Evolutionary conservation across 495 filamentous ascomycete genomes (phyloP).

Genomic region (Tuber magnatum): DNA sequence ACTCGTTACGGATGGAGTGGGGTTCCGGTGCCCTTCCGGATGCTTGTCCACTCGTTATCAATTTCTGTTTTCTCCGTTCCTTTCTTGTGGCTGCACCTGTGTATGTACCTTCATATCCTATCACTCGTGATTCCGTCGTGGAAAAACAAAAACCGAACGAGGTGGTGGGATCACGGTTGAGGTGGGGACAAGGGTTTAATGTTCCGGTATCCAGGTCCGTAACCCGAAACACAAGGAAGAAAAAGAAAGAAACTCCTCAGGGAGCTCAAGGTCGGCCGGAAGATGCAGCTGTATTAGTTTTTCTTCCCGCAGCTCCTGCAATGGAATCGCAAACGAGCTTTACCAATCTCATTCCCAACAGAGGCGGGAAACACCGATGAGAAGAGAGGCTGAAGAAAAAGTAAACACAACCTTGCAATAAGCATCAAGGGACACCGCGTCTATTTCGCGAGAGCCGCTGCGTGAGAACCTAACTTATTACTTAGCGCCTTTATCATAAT

Average conservation of each 20-base stretch:
- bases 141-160: not conserved
- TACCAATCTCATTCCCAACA: not conserved
- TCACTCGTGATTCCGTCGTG: not conserved
- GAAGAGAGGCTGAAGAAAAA: not conserved
- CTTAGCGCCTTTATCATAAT: not conserved
- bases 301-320: not conserved
- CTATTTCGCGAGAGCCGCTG: not conserved
- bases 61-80: not conserved
- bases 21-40: not conserved
- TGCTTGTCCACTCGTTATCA: not conserved
- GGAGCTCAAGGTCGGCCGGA: not conserved
- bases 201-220: not conserved
- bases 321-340: not conserved
- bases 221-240: not conserved
- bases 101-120: not conserved
- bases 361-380: not conserved
- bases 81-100: not conserved
- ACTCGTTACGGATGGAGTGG: not conserved
- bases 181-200: not conserved
- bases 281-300: not conserved
- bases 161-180: not conserved
- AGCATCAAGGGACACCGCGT: not conserved
- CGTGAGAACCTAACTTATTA: not conserved
- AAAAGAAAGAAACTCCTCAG: not conserved
- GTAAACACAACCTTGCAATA: not conserved